These are phyloP conservation scores for Martiniozyma asiatica DNA, from an alignment of 1,139 yeast genomes.

Conservation along the genomic window DNA sequence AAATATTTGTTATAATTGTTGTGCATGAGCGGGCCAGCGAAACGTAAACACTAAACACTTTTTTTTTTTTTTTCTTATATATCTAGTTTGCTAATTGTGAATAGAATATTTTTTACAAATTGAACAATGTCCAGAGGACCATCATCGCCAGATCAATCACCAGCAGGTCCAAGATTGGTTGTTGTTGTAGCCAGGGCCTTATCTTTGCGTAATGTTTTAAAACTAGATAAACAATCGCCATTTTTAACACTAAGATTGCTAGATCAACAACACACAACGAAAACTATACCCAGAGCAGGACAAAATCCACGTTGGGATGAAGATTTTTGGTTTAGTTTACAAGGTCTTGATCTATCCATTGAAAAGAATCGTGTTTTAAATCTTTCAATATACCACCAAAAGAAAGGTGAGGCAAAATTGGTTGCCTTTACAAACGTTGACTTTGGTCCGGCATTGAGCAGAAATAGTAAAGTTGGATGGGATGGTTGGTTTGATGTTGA, in stretches of 20 bases:
- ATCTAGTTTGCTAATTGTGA: no score
- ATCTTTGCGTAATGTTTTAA: constrained; percentile 73
- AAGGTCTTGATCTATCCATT: constrained; percentile 34
- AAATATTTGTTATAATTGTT: no score
- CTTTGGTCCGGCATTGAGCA: constrained; percentile 56
- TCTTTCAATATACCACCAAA: constrained; percentile 76
- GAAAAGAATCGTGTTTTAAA: constrained; percentile 40
- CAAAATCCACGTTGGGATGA: constrained; percentile 85
- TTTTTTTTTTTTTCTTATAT: no score
- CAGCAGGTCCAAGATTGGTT: constrained; percentile 20
- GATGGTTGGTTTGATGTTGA: constrained; percentile 76
- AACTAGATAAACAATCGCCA: constrained; percentile 82
- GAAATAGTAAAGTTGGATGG: constrained; percentile 60
- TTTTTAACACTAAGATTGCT: constrained; percentile 72
- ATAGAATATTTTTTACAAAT: no score
- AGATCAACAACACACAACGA: constrained; percentile 68
- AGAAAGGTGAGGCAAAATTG: constrained; percentile 74
- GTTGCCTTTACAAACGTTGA: constrained; percentile 78
- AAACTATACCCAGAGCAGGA: constrained; percentile 70
- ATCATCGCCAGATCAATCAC: no score
- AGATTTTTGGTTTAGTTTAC: constrained; percentile 56
- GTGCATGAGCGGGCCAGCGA: no score
- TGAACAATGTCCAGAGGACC: no score
- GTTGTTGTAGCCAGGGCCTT: constrained; percentile 32
- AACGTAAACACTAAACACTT: no score